Evolutionary conservation across 495 filamentous ascomycete species (phyloP), one percentile per base, ranked within the genome.

Genomic region (Xylaria venustula): DNA sequence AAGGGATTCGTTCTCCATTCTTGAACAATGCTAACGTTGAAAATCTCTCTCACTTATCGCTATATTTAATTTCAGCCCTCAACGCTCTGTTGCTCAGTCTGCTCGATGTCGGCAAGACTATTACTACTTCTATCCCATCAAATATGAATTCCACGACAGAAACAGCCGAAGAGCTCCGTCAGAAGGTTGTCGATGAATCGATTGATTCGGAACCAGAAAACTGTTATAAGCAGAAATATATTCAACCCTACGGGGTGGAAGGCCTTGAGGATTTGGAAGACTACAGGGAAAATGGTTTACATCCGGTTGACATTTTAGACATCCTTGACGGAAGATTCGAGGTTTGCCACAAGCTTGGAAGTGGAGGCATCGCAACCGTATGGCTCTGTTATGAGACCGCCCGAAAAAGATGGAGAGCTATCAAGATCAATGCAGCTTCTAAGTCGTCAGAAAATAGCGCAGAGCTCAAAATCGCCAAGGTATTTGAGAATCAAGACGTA

Each of bases 301-400:
- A 53, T 19, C 59, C 59, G 1, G n/a, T 62, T 4, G 20, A 45
- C 7, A 62, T 62, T 9, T 32, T 32, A 11, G 59, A 62, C 23
- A 37, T 32, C 5, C 28, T 62, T 3, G 59, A 22, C 20, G 36
- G 20, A 28, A 20, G 51, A 12, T 62, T 40, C 23, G 17, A 54
- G 34, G 52, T 62, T 17, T 25, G 32, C 4, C 49, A 62, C 5
- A 62, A 62, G 23, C 22, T 62, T 2, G 59, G 59, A 2, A 45
- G 41, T 19, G 59, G 59, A 11, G 59, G 51, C 2, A 49, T 49
- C 7, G 59, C 51, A 25, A 62, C 46, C 7, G 59, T 42, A 20
- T 62, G 59, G 59, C 51, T 62, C 8, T 62, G 59, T 41, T 62
- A 46, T n/a, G 59, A 62, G 14, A n/a, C 20, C 9, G 30, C 12